Evolutionary conservation across 2,329 filamentous ascomycete species (phyloP).

Genomic region (Phaeosphaeriaceae sp.): DNA sequence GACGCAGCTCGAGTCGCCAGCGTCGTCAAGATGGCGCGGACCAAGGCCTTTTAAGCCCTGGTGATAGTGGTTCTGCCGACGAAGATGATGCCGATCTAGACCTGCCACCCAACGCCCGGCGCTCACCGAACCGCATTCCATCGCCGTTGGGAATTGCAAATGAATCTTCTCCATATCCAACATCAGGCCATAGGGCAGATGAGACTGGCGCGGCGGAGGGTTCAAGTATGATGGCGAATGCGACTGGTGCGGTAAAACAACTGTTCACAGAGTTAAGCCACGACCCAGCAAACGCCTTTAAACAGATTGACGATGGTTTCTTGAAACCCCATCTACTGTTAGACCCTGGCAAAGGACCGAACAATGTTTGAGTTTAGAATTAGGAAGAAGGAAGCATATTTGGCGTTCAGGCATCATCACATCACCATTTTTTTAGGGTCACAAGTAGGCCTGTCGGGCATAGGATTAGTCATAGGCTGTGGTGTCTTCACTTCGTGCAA

Average conservation of each 20-base stretch:
- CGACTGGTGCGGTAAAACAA: conserved; percentile 77
- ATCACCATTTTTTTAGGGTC: background rate
- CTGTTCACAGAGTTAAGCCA: conserved; percentile 78
- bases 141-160: conserved; percentile 34
- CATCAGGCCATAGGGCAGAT: conserved; percentile 42
- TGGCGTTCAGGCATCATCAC: conserved; percentile 24
- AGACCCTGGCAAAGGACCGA: conserved; percentile 61
- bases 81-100: conserved; percentile 63
- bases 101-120: conserved; percentile 63
- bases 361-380: conserved; percentile 38
- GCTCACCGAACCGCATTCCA: conserved; percentile 49
- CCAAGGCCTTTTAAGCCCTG: conserved; percentile 61
- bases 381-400: conserved; percentile 15
- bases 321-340: conserved; percentile 91
- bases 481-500: background rate
- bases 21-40: conserved; percentile 57
- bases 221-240: conserved; percentile 61
- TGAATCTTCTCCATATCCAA: conserved; percentile 46
- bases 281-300: conserved; percentile 88
- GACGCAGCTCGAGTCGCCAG: conserved; percentile 60
- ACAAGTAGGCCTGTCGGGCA: background rate
- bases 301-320: conserved; percentile 92
- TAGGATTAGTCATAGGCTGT: background rate
- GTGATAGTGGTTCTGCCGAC: conserved; percentile 58
- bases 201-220: conserved; percentile 22